Base-by-base conservation (phyloP, 2,329 filamentous ascomycete species). In the Xenosphaeropsis pyriputrescens region DNA sequence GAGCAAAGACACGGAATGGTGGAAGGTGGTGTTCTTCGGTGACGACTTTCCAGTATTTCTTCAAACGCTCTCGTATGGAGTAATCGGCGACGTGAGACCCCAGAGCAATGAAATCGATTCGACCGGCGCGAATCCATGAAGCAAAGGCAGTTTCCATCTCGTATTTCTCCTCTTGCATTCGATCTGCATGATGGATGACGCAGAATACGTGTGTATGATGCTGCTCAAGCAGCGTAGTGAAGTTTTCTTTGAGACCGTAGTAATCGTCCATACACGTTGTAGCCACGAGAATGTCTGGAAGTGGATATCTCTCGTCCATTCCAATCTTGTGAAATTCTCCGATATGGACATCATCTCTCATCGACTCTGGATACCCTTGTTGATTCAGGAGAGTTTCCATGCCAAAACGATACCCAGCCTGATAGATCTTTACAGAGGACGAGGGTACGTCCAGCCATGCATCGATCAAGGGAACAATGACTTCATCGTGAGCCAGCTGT, bases 271-370 rank as follows among this genome's bases (percentile, higher is more conserved):
- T 17, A 35, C 33, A 35, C 2, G 33, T 35, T 18, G 33, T 35
- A 35, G 33, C 16, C 16, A 35, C 33, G 11, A 35, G 13, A 13
- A 35, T 35, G 18, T 35, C 33, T 35, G 33, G 33, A 18, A 35
- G 14, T 18, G 14, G 14, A 6, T 35, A 16, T 26, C 3, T 26
- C 9, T 16, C 33, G n/a, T 8, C 33, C 18, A 11, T 35, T n/a
- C 33, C 18, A n/a, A 35, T 17, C 13, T 35, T 35, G n/a, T n/a
- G 18, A 19, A 35, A 35, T 17, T 35, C 33, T 17, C 18, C 33
- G 12, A 35, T n/a, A 16, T 16, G 14, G 13, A 3, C 4, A 26
- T 26, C 22, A 26, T 26, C 8, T 26, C 22, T 26, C 22, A 26
- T 26, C 22, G 8, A 26, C 12, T 26, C 22, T 26, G 22, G 22